phyloP scores from a whole-genome alignment of 2,329 filamentous ascomycete species.

The Aspergillus viridinutans region DNA sequence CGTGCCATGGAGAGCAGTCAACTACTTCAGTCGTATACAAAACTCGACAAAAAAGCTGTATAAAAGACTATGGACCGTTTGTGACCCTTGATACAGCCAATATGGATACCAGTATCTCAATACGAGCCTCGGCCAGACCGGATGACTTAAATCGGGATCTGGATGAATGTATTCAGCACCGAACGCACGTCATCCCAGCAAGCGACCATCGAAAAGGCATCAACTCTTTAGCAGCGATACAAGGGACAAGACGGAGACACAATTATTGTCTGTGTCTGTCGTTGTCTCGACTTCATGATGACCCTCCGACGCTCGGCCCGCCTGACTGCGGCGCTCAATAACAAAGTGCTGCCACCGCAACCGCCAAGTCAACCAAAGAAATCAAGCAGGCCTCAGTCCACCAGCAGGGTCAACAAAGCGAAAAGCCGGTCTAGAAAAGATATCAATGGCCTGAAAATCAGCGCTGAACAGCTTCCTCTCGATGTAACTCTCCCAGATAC shows the following conservation, averaged over 20 bases:
- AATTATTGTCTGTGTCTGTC: neutral
- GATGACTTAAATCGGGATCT: neutral
- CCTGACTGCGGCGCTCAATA: conserved; percentile 31
- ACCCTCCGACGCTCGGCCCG: conserved; percentile 51
- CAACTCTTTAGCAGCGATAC: neutral
- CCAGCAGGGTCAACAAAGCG: conserved; percentile 27
- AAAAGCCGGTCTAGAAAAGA: conserved; percentile 22
- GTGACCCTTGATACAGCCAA: neutral
- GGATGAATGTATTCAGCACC: neutral
- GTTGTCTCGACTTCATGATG: conserved; percentile 33
- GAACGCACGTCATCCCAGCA: neutral
- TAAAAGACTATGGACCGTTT: neutral
- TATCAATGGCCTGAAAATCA: conserved; percentile 13
- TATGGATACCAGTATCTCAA: neutral
- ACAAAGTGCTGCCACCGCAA: conserved; percentile 16
- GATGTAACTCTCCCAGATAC: conserved; percentile 3
- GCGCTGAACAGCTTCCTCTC: neutral
- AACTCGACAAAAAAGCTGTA: neutral
- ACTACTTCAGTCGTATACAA: neutral
- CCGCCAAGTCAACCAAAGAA: conserved; percentile 18
- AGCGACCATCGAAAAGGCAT: neutral
- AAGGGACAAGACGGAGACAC: neutral
- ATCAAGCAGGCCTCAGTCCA: conserved; percentile 19
- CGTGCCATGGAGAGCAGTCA: neutral
- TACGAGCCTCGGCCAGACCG: neutral